A percentile compares a stretch with the other conserved stretches of the same genome.
phyloP scores from a whole-genome alignment of 768 basidiomycete species.

The Termitomyces sp. region DNA sequence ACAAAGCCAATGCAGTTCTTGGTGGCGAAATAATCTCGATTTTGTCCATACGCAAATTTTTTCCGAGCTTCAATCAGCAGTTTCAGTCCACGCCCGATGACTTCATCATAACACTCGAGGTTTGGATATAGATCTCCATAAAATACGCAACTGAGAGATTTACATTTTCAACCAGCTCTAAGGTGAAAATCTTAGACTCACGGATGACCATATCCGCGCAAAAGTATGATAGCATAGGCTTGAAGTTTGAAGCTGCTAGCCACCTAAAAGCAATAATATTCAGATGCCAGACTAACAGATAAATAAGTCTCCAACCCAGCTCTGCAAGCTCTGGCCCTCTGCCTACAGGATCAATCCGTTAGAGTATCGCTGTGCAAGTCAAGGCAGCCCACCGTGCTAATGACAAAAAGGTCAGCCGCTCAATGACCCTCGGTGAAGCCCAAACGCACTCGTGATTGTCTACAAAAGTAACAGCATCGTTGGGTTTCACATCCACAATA shows the following conservation, averaged over 20 bases:
- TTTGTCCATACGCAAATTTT: conserved; percentile 61
- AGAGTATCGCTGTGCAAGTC: neutral
- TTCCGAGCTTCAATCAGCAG: conserved; percentile 58
- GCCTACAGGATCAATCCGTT: conserved; percentile 26
- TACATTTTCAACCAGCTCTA: neutral
- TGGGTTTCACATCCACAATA: conserved; percentile 61
- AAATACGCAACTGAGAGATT: conserved; percentile 67
- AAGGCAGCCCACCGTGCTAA: conserved; percentile 52
- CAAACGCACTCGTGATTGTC: conserved; percentile 81
- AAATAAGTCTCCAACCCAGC: conserved; percentile 55
- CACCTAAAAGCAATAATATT: conserved; percentile 40
- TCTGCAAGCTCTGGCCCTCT: conserved; percentile 70
- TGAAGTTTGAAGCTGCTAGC: conserved; percentile 68
- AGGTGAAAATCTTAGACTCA: conserved; percentile 30
- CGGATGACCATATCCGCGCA: conserved; percentile 71
- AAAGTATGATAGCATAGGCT: conserved; percentile 76
- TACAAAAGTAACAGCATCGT: conserved; percentile 85
- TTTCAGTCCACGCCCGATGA: conserved; percentile 44
- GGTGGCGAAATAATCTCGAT: conserved; percentile 52
- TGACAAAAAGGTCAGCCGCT: neutral
- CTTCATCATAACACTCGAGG: conserved; percentile 55
- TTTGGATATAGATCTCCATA: conserved; percentile 82
- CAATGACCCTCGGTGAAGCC: neutral
- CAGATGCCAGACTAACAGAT: neutral
- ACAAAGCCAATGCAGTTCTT: conserved; percentile 75